Base-by-base conservation (phyloP, 1,139 yeast genomes). In the Torulaspora pretoriensis region DNA sequence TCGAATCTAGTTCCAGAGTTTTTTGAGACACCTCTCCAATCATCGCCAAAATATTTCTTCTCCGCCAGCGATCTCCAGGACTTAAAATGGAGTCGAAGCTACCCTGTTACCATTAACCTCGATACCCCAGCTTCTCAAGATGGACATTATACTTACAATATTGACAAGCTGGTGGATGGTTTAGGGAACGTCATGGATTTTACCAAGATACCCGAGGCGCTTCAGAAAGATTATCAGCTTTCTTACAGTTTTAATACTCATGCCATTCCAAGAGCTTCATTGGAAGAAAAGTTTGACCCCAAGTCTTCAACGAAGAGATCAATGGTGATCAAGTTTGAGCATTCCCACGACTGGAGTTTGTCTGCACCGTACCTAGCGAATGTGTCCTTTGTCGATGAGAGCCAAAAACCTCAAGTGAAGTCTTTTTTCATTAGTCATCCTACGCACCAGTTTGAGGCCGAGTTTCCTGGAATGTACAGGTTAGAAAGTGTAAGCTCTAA, bases 91-190 rank as follows among this genome's bases (percentile, higher is more conserved):
- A 82, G 82, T 0, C 65, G 68, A 12, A 60, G 74, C 1, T 68
- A 68, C 38, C 63, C 72, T 2, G 74, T 80, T 9, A 69, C 70
- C 13, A 73, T 80, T 24, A 74, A 74, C 19, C 58, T 80, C 46
- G 78, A 76, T 43, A 68, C 74, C n/a, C 65, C 70, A 8, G 59
- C 78, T 29, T 69, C 70, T 10, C 68, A 71, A 16, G 68, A 78
- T 5, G 95, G 95, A 10, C 69, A 68, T 16, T 74, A 86, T 62
- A 73, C 77, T 30, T 88, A 85, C 58, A 78, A 78, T 40, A 72
- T 90, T 35, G 77, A 79, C 35, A 79, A 78, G 50, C 75, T 89
- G 5, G 73, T 74, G 8, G 97, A 90, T 64, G 84, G 83, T 1
- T 70, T 87, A 49, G 96, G 96, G 0, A 86, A 86, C 56, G 54